Base-by-base conservation (phyloP, 768 basidiomycete species). In the Pleurotus sapidus region DNA sequence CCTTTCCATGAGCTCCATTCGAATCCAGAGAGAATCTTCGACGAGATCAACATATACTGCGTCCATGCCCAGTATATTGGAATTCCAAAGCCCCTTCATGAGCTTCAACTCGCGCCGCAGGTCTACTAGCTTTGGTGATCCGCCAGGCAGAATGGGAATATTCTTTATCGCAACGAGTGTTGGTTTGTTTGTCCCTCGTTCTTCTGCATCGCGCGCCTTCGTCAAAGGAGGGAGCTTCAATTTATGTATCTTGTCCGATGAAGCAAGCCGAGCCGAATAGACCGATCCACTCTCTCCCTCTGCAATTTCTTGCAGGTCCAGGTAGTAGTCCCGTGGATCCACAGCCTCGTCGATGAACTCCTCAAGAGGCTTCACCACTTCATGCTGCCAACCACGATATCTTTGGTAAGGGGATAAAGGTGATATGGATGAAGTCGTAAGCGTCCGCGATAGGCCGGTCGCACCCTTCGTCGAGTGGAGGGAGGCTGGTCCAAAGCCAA, bases 1-100 rank as follows among this genome's bases (percentile, higher is more conserved):
- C 60, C 91, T 79, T 64, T 92, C 90, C 91, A 94, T 92, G 30
- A 93, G 81, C 68, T 93, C 91, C 92, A 94, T 94, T 60, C 87
- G 76, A 49, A 94, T 87, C 92, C 92, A 94, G 38, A 94, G 70
- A 57, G 84, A 80, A 60, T 84, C 83, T 57, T 85, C 86, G 37
- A 75, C 74, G 3, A 86, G 66, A 63, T 87, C 83, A 25, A 90
- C 84, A 68, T 90, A 91, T 20, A 91, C 70, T 45, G 78, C 83
- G 64, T 91, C 89, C 74, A 89, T 80, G 3, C 77, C 70, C 17
- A 93, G 72, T 5, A 93, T 64, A 68, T 91, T 82, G 58, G 80
- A 77, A 61, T 91, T 84, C 56, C 76, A 68, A 50, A 89, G 49
- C 14, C 79, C 76, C 48, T 72, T 78, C 77, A 91, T 77, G 50